A percentile compares a stretch with the other conserved stretches of the same genome.
Conservation (phyloP, 2,329 filamentous ascomycete species). For the Aureobasidium sp. region DNA sequence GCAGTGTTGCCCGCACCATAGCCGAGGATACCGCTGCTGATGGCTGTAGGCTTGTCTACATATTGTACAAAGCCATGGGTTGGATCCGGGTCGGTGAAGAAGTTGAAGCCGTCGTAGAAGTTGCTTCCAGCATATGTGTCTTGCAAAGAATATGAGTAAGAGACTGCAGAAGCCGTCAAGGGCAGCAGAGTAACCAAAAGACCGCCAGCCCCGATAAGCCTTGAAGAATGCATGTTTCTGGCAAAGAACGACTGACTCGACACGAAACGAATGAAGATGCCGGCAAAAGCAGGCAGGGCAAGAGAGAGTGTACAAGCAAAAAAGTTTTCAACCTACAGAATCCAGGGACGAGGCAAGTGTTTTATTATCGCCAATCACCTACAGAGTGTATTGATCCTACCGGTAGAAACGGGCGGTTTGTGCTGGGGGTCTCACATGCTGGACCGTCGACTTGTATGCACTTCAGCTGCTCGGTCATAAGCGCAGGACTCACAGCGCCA, state of each 20-base stretch:
- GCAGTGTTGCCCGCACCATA: conserved; percentile 5
- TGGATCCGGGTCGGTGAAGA: conserved; percentile 54
- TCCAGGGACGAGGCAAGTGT: neutral
- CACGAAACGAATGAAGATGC: neutral
- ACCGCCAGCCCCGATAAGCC: neutral
- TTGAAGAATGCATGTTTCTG: conserved; percentile 6
- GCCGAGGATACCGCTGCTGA: conserved; percentile 20
- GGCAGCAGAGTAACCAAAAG: neutral
- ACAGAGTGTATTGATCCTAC: conserved; percentile 12
- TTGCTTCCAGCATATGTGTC: conserved; percentile 41
- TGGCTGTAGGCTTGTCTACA: conserved; percentile 51
- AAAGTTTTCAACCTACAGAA: neutral
- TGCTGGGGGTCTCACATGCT: neutral
- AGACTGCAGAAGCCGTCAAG: conserved; percentile 6
- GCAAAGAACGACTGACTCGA: neutral
- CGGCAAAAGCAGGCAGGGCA: neutral
- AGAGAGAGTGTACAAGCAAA: neutral
- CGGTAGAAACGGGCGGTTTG: conserved; percentile 8
- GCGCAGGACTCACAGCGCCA: neutral
- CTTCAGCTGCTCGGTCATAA: conserved; percentile 1
- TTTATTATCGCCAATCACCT: neutral
- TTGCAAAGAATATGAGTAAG: conserved; percentile 30
- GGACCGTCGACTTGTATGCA: neutral
- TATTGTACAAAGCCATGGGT: conserved; percentile 72
- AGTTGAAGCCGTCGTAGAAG: conserved; percentile 49